Evolutionary conservation across 2,329 filamentous ascomycete species (phyloP).

Genomic region (Fusarium nanum): DNA sequence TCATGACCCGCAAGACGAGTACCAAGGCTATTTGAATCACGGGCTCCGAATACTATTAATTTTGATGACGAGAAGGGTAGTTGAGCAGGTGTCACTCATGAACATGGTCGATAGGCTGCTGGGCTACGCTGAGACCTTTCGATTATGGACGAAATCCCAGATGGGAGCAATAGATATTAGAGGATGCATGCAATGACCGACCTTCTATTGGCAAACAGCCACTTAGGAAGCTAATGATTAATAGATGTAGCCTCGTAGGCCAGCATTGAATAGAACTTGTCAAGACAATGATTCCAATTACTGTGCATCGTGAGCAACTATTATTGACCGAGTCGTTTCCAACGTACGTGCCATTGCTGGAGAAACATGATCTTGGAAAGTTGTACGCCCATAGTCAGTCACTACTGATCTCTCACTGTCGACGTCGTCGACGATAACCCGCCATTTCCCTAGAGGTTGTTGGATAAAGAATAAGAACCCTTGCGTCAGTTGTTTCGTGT

Average conservation of each 20-base stretch:
- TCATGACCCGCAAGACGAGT: slow-evolving; percentile 76
- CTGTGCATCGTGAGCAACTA: neutral
- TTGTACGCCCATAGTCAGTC: neutral
- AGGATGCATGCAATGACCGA: slow-evolving; percentile 18
- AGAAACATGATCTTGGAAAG: neutral
- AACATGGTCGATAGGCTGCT: neutral
- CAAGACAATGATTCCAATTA: neutral
- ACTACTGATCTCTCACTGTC: neutral
- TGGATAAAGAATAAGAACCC: neutral
- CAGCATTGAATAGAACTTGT: slow-evolving; percentile 24
- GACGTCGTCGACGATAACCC: neutral
- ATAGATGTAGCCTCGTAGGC: slow-evolving; percentile 37
- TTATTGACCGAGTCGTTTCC: neutral
- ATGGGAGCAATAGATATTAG: slow-evolving; percentile 14
- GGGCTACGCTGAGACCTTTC: slow-evolving; percentile 15
- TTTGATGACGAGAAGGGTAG: neutral
- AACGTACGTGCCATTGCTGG: neutral
- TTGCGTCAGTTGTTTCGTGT: slow-evolving; percentile 6
- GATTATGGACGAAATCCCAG: slow-evolving; percentile 1
- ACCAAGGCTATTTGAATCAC: slow-evolving; percentile 45
- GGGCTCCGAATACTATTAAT: neutral
- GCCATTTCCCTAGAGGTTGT: neutral
- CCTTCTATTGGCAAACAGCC: slow-evolving; percentile 20
- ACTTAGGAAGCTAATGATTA: slow-evolving; percentile 43
- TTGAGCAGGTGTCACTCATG: neutral